Evolutionary conservation across 768 basidiomycete species (phyloP), one percentile per base, ranked within the genome.

Genomic region (Mycena filopes): DNA sequence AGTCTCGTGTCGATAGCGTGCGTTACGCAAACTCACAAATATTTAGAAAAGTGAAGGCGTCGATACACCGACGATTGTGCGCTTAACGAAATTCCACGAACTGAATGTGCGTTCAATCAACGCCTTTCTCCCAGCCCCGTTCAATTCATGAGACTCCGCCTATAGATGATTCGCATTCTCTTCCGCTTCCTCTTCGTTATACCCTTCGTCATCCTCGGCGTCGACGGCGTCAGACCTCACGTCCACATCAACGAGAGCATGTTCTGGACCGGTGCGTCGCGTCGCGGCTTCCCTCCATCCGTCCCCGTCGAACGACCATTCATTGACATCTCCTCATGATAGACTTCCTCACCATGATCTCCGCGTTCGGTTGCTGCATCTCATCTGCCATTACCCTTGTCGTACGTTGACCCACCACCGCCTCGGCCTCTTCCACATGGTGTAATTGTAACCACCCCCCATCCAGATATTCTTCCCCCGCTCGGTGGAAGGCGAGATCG

Each of bases 391-490:
- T 93, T 63, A 94, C 92, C 0, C 84, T 94, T 23, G 83, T 92
- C 46, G 92, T 92, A 76, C 58, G 82, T 76, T n/a, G n/a, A n/a
- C n/a, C n/a, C n/a, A n/a, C n/a, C n/a, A n/a, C n/a, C 29, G 12
- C 40, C 15, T 18, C 38, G 38, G 48, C 33, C 36, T 26, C n/a
- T 36, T 8, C 40, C 28, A 43, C 41, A 50, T 4, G 15, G 11
- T 9, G 3, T 5, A 25, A 7, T 25, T 59, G n/a, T 56, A 21
- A 28, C 57, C 42, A 4, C 23, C 31, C 23, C 11, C 13, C 40
- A n/a, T 47, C 31, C 65, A 93, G 91, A 91, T 94, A 38, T 94
- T 94, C 82, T 94, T 94, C 80, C 93, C 93, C 55, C 90, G 93
- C 42, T 91, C 89, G 7, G 83, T 90, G 46, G 84, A 90, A 75